Base-by-base conservation (phyloP, 1,139 yeast genomes). In the Wickerhamomyces sp. region DNA sequence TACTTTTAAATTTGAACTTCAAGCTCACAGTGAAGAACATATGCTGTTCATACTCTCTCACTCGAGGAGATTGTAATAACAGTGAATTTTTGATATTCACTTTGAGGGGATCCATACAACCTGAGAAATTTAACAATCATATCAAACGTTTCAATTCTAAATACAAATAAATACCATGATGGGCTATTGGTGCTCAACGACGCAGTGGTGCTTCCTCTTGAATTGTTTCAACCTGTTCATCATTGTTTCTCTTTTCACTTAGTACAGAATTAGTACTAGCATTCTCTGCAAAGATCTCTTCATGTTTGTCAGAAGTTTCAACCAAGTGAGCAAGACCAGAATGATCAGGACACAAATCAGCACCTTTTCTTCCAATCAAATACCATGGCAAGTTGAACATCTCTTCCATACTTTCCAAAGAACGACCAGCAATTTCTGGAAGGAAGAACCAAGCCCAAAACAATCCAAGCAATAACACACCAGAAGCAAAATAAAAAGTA, bases 351-450 rank as follows among this genome's bases (percentile, higher is more conserved):
- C 73, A 66, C 44, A 72, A 61, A 40, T 59, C 55, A 9, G 66
- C 59, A 46, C 77, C 76, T 37, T 59, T 63, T 59, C 78, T 64
- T 28, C 76, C 76, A 49, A 72, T 62, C 34, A 67, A 20, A 52
- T 73, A 70, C 79, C 79, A 75, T 34, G 78, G 78, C 47, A 71
- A 61, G 45, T 61, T 64, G 60, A 75, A 75, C 39, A 75, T 54
- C 36, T 70, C 76, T 47, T 73, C 78, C 81, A 71, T 72, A 53
- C 70, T 73, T 52, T 72, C 77, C 54, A 72, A 63, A 7, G 75
- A 66, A 48, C 67, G 61, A 26, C 75, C 75, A 23, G 69, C 59
- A 15, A 76, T 70, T 54, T 71, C 77, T 16, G 70, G 69, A 50
- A 58, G 68, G 44, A 61, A 56, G 55, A 71, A 61, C 68, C 68